phyloP scores from a whole-genome alignment of 768 basidiomycete genomes.

The Amanita pseudoporphyria region DNA sequence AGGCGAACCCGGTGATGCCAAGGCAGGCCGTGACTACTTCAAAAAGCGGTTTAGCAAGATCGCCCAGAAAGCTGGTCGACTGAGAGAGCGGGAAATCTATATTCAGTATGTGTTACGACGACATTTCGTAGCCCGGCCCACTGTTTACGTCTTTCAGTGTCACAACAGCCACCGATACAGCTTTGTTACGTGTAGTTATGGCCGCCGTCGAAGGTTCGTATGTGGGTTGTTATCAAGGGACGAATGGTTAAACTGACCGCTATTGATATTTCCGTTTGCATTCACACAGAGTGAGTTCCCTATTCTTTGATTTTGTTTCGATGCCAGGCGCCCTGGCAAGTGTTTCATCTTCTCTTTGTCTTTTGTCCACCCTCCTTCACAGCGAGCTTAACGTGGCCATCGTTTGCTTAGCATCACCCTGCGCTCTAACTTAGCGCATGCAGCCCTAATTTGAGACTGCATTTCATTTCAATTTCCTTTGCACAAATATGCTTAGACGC shows the following conservation, averaged over 20 bases:
- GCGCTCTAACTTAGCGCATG: slow-evolving; percentile 5
- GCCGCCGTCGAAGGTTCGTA: slow-evolving; percentile 86
- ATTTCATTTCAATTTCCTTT: not conserved
- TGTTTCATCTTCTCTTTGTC: slow-evolving; percentile 9
- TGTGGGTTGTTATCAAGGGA: slow-evolving; percentile 6
- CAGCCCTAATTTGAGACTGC: slow-evolving; percentile 3
- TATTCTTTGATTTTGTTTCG: slow-evolving; percentile 17
- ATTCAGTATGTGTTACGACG: slow-evolving; percentile 62
- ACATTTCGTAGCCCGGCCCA: not conserved
- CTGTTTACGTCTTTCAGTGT: slow-evolving; percentile 28
- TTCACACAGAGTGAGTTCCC: slow-evolving; percentile 55
- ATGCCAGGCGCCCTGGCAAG: no score
- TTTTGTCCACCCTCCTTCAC: slow-evolving; percentile 2
- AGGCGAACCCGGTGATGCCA: slow-evolving; percentile 65
- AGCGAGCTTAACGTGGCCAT: not conserved
- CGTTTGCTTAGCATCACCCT: not conserved
- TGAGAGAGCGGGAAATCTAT: slow-evolving; percentile 85
- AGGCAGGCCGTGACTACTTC: slow-evolving; percentile 84
- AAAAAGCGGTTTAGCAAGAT: slow-evolving; percentile 74
- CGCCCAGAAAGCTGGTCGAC: slow-evolving; percentile 76
- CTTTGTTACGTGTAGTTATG: slow-evolving; percentile 85
- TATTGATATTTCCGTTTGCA: slow-evolving; percentile 5
- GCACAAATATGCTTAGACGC: not conserved
- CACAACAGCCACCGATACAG: slow-evolving; percentile 88
- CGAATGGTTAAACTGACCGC: not conserved